These are phyloP conservation scores for Chiua virens DNA, from an alignment of 768 basidiomycete genomes.

Conservation along the genomic window DNA sequence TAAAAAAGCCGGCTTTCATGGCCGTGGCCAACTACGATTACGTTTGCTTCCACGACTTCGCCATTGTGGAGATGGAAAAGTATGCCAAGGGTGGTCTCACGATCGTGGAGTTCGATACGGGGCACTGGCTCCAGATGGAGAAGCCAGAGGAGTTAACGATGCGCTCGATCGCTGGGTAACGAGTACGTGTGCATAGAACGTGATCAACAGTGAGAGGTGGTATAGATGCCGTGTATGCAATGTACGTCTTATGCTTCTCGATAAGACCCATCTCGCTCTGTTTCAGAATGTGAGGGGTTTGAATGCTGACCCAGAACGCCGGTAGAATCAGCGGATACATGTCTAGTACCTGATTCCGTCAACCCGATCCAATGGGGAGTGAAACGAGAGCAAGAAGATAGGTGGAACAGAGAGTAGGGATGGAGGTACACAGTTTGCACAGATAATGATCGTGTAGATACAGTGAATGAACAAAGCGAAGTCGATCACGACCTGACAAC, in stretches of 20 bases:
- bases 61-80: slow-evolving; percentile 23
- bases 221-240: background rate
- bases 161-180: slow-evolving; percentile 36
- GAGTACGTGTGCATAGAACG: slow-evolving; percentile 12
- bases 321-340: slow-evolving; percentile 7
- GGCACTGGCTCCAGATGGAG: slow-evolving; percentile 41
- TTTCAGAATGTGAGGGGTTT: background rate
- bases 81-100: slow-evolving; percentile 30
- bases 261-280: background rate
- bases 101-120: slow-evolving; percentile 34
- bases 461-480: background rate
- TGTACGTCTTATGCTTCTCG: background rate
- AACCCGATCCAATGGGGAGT: slow-evolving; percentile 6
- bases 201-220: background rate
- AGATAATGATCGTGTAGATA: slow-evolving; percentile 4
- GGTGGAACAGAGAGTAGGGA: slow-evolving; percentile 2
- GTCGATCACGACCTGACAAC: slow-evolving; percentile 70
- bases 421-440: slow-evolving; percentile 11
- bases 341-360: slow-evolving; percentile 29
- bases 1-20: slow-evolving; percentile 40
- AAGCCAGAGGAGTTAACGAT: slow-evolving; percentile 34
- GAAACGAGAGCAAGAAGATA: background rate
- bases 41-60: slow-evolving; percentile 30
- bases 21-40: slow-evolving; percentile 36
- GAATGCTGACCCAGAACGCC: background rate